Percentiles rank a stretch among this genome's conserved stretches.
Evolutionary conservation across 2,329 filamentous ascomycete genomes (phyloP).

Genomic region (Pseudocercospora vitis): DNA sequence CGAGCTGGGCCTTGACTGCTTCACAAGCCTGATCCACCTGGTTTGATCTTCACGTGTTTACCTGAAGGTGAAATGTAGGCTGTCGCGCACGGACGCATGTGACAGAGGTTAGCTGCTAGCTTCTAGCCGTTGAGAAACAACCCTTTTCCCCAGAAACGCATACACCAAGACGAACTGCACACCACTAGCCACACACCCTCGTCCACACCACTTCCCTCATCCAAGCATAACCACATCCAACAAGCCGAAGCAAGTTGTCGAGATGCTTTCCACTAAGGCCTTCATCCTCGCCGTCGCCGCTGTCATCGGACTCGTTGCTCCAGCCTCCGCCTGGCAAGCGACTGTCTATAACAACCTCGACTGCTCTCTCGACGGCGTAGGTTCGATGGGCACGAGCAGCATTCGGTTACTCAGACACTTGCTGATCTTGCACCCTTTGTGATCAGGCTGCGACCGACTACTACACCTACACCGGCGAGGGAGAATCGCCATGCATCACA

Average conservation of each 20-base stretch:
- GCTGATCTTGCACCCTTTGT: no score
- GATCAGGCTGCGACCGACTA: neutral
- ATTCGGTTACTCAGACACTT: no score
- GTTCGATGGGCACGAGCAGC: no score
- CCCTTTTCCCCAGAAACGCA: no score
- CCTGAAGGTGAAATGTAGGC: neutral
- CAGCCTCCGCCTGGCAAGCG: neutral
- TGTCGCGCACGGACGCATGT: neutral
- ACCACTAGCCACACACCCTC: neutral
- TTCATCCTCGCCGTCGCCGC: neutral
- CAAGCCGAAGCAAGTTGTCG: neutral
- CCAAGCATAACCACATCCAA: neutral
- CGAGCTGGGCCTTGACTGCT: neutral
- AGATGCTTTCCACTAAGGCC: neutral
- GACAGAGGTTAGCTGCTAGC: neutral
- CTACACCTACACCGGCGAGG: neutral
- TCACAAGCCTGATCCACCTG: neutral
- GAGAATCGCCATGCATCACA: neutral
- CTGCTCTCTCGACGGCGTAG: neutral
- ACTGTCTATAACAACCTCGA: conserved; percentile 1
- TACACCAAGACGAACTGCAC: neutral
- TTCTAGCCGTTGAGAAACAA: neutral
- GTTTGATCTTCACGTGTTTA: neutral
- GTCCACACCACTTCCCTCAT: neutral
- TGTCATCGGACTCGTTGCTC: neutral